Conservation (phyloP, 345 rosid genomes). For the Noccaea caerulescens region DNA sequence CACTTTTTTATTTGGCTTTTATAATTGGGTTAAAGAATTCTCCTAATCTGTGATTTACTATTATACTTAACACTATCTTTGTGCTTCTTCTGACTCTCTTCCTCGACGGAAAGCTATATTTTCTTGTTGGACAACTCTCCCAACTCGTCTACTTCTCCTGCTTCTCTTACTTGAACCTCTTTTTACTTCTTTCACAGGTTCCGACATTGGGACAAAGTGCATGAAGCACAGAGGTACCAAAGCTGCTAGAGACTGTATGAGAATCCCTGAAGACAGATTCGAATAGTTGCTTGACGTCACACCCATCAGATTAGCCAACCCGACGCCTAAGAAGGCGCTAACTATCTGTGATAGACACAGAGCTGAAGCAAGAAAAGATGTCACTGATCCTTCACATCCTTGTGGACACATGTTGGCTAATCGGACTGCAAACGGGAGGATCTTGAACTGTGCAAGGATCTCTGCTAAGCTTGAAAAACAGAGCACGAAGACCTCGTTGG, state of each 20-base stretch:
- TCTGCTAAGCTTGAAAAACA: conserved; percentile 86
- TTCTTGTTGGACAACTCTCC: conserved; percentile 54
- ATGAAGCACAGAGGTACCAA: conserved; percentile 68
- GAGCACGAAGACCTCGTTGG: conserved; percentile 65
- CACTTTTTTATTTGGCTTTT: not conserved
- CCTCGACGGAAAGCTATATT: conserved; percentile 51
- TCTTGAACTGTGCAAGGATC: conserved; percentile 74
- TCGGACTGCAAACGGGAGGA: conserved; percentile 72
- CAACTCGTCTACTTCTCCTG: conserved; percentile 62
- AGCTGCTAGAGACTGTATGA: conserved; percentile 73
- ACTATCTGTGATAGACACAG: conserved; percentile 77
- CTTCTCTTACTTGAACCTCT: conserved; percentile 56
- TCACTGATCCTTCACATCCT: conserved; percentile 92
- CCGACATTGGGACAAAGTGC: conserved; percentile 55
- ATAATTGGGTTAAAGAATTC: not conserved
- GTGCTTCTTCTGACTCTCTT: conserved; percentile 64
- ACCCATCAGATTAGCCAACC: conserved; percentile 73
- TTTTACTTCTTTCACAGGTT: conserved; percentile 51
- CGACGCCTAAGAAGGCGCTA: conserved; percentile 72
- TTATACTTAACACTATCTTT: conserved; percentile 22
- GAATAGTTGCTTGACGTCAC: conserved; percentile 68
- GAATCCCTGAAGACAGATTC: conserved; percentile 57
- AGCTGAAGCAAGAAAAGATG: conserved; percentile 76
- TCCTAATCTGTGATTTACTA: not conserved
- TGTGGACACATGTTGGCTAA: conserved; percentile 72